Evolutionary conservation across 169 alveolate genomes (phyloP).

Genomic region (Plasmodium relictum): DNA sequence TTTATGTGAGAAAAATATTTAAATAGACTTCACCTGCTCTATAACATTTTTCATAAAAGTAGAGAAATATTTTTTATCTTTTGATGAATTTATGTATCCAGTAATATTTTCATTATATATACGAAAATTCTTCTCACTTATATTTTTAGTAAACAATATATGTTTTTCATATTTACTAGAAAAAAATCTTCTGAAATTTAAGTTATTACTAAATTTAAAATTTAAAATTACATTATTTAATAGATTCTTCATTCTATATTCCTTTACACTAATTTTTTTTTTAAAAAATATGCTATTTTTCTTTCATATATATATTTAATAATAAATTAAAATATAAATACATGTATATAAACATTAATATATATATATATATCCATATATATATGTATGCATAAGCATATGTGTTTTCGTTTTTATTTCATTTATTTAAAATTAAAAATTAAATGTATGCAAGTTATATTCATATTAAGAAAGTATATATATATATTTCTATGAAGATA

Average conservation of each 20-base stretch:
- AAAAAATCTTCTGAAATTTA: conserved; percentile 34
- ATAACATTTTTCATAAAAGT: conserved; percentile 85
- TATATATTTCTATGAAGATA: too few relatives aligned
- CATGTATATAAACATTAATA: conserved; percentile 8
- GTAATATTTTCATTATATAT: neutral
- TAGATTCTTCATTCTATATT: conserved; percentile 47
- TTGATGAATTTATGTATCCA: neutral
- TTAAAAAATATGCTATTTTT: neutral
- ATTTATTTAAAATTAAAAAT: too few relatives aligned
- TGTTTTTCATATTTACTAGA: conserved; percentile 31
- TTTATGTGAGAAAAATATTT: neutral
- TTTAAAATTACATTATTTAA: conserved; percentile 40
- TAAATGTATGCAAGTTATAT: too few relatives aligned
- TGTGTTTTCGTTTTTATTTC: too few relatives aligned
- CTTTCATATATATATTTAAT: neutral
- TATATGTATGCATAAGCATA: conserved; percentile 2
- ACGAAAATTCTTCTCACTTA: neutral
- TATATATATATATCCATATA: too few relatives aligned
- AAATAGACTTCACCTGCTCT: conserved; percentile 72
- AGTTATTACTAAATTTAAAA: conserved; percentile 21
- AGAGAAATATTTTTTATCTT: conserved; percentile 61
- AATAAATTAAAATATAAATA: neutral
- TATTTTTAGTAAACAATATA: conserved; percentile 4
- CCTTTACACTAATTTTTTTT: neutral
- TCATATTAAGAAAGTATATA: too few relatives aligned